Percentiles rank a stretch among this genome's conserved stretches.
These are phyloP conservation scores for Craterostigma plantagineum DNA, from an alignment of 257 asterid species.

Conservation along the genomic window DNA sequence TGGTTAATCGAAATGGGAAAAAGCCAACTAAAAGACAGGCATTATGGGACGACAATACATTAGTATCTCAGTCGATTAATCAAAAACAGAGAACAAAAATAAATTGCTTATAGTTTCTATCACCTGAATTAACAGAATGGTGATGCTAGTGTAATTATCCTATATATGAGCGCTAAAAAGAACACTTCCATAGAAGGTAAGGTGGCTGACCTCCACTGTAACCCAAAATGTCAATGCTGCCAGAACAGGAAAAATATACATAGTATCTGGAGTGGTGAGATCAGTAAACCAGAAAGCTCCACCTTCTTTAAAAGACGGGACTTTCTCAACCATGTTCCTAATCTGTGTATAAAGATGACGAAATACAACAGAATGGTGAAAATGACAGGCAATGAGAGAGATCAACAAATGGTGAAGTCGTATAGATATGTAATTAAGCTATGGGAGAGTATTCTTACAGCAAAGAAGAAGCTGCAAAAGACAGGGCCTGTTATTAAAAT, in stretches of 20 bases:
- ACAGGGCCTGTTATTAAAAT: constrained; percentile 66
- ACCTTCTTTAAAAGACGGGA: constrained; percentile 86
- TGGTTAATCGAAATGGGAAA: background rate
- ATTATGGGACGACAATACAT: no score
- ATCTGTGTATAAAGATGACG: constrained; percentile 27
- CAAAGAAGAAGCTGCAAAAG: constrained; percentile 69
- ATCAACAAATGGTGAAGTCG: background rate
- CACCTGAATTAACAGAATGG: no score
- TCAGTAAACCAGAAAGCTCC: constrained; percentile 83
- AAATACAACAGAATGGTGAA: constrained; percentile 1
- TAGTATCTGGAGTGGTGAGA: constrained; percentile 72
- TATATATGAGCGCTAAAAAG: background rate
- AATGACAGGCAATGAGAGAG: constrained; percentile 6
- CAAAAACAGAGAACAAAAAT: no score
- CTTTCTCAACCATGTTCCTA: constrained; percentile 60
- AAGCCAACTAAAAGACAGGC: no score
- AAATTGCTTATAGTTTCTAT: no score
- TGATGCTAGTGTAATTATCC: background rate
- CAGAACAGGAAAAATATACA: constrained; percentile 65
- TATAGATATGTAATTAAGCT: constrained; percentile 3
- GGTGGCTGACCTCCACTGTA: constrained; percentile 69
- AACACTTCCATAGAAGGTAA: constrained; percentile 6
- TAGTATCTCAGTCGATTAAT: no score
- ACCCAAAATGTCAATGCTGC: constrained; percentile 85
- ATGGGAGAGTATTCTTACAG: constrained; percentile 33